These are phyloP conservation scores for Aspergillus alliaceus DNA, from an alignment of 2,329 filamentous ascomycete species.

Conservation along the genomic window DNA sequence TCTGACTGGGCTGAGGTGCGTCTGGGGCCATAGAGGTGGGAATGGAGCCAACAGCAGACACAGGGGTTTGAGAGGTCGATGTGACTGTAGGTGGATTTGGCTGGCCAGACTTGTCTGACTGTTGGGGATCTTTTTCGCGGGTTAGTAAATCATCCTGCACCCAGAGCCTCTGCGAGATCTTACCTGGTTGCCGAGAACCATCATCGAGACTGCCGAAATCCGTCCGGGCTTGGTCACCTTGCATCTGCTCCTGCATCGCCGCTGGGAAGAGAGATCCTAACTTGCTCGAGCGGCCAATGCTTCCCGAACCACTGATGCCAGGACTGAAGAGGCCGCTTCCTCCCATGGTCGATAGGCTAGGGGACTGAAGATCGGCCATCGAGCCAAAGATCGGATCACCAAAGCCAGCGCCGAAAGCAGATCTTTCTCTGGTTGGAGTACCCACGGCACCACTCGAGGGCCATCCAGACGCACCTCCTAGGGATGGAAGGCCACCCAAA, in stretches of 20 bases:
- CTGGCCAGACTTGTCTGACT: slow-evolving; percentile 31
- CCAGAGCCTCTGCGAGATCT: slow-evolving; percentile 1
- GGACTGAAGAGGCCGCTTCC: slow-evolving; percentile 63
- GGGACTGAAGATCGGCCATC: slow-evolving; percentile 69
- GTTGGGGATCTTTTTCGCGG: slow-evolving; percentile 23
- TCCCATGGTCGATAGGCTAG: slow-evolving; percentile 40
- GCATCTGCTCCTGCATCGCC: slow-evolving; percentile 90
- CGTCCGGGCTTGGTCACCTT: slow-evolving; percentile 60
- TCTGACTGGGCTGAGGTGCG: slow-evolving; percentile 32
- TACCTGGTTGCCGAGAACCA: slow-evolving; percentile 59
- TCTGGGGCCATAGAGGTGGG: slow-evolving; percentile 33
- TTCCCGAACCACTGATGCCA: slow-evolving; percentile 58
- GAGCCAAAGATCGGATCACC: slow-evolving; percentile 69
- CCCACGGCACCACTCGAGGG: slow-evolving; percentile 69
- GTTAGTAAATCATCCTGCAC: background rate
- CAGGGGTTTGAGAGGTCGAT: slow-evolving; percentile 36
- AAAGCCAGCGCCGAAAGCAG: slow-evolving; percentile 52
- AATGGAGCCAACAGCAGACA: slow-evolving; percentile 36
- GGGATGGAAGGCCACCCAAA: slow-evolving; percentile 53
- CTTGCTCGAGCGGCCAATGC: slow-evolving; percentile 75
- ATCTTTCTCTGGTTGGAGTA: slow-evolving; percentile 63
- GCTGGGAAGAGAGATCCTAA: slow-evolving; percentile 83
- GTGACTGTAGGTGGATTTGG: slow-evolving; percentile 29
- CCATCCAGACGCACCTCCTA: slow-evolving; percentile 52
- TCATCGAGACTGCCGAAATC: slow-evolving; percentile 60